These are phyloP conservation scores for Hymenoscyphus repandus DNA, from an alignment of 2,329 filamentous ascomycete species.

Conservation along the genomic window DNA sequence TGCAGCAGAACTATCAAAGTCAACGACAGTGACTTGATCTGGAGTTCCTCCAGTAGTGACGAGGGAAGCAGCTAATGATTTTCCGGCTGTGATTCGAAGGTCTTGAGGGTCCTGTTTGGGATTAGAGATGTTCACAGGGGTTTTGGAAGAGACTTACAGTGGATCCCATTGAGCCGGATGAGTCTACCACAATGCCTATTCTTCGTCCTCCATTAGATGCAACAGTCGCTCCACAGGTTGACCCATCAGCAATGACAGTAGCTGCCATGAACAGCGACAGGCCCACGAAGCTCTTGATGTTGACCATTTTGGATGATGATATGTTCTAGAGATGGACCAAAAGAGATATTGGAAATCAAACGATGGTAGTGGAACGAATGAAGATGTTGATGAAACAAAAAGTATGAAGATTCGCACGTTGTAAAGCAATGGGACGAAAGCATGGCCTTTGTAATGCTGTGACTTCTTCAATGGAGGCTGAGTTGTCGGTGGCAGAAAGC, in stretches of 20 bases:
- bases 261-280: background rate
- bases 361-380: background rate
- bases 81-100: conserved; percentile 13
- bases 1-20: conserved; percentile 14
- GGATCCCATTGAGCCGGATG: conserved; percentile 17
- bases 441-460: background rate
- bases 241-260: background rate
- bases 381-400: background rate
- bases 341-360: background rate
- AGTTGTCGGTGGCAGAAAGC: background rate
- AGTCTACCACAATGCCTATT: conserved; percentile 24
- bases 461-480: background rate
- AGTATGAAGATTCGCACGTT: background rate
- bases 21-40: conserved; percentile 22
- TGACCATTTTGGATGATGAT: background rate
- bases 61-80: background rate
- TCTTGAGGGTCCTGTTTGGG: conserved; percentile 18
- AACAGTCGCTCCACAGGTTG: background rate
- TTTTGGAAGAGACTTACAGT: conserved; percentile 10
- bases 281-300: background rate
- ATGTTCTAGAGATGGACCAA: background rate
- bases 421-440: background rate
- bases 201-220: conserved; percentile 19
- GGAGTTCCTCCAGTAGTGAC: conserved; percentile 8
- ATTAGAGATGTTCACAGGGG: conserved; percentile 13